Percentiles rank a stretch among this genome's conserved stretches.
phyloP scores from a whole-genome alignment of 1,139 yeast genomes.

The Candida pseudoviswanathii region DNA sequence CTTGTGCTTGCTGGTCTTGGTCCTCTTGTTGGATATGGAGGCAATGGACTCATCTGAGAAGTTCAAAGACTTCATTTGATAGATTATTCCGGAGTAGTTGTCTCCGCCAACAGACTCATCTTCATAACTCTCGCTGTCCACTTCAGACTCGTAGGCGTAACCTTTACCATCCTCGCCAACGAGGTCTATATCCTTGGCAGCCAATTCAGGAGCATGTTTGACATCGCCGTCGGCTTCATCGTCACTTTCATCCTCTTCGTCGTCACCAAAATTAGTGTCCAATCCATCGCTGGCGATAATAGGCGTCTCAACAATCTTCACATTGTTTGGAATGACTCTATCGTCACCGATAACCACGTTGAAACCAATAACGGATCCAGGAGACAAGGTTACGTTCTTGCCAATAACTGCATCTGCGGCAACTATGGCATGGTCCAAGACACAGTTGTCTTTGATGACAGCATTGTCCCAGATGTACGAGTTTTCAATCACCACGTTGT shows the following conservation, averaged over 20 bases:
- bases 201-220: constrained; percentile 10
- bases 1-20: constrained; percentile 27
- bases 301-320: constrained; percentile 54
- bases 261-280: constrained; percentile 26
- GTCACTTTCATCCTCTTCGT: constrained; percentile 33
- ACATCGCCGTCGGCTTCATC: constrained; percentile 15
- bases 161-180: constrained; percentile 69
- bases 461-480: constrained; percentile 89
- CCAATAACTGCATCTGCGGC: constrained; percentile 66
- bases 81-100: constrained; percentile 46
- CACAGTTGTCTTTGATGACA: constrained; percentile 64
- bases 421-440: constrained; percentile 63
- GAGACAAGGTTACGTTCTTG: constrained; percentile 48
- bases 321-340: constrained; percentile 48
- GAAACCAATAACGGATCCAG: constrained; percentile 83
- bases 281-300: constrained; percentile 33
- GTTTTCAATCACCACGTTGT: constrained; percentile 66
- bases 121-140: constrained; percentile 38
- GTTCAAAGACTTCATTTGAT: constrained; percentile 64
- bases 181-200: constrained; percentile 33
- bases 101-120: constrained; percentile 30
- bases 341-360: constrained; percentile 64
- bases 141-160: constrained; percentile 53
- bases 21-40: constrained; percentile 51
- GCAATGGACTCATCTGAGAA: constrained; percentile 82